Conservation (phyloP, 2,329 filamentous ascomycete genomes). For the Beauveria pseudobassiana region DNA sequence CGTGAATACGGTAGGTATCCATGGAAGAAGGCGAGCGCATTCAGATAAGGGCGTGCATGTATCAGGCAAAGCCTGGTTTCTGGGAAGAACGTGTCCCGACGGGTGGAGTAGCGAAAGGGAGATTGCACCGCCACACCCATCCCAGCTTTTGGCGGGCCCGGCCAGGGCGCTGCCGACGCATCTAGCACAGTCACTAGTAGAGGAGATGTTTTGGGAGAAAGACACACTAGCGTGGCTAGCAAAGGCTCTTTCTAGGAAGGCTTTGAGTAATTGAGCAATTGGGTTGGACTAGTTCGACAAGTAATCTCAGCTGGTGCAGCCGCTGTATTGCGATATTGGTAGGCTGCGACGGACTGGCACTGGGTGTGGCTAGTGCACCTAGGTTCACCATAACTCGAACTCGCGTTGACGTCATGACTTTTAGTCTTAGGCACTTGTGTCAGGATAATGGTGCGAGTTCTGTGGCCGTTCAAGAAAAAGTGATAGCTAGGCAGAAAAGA, state of each 20-base stretch:
- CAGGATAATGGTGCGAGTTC: not conserved
- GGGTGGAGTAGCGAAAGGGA: too few species aligned
- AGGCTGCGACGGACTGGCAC: not conserved
- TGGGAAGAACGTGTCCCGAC: not conserved
- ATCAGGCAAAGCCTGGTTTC: not conserved
- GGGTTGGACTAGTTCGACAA: not conserved
- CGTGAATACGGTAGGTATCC: too few species aligned
- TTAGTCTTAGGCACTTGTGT: not conserved
- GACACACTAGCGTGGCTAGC: not conserved
- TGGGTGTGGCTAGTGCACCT: slow-evolving; percentile 6
- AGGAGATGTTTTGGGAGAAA: not conserved
- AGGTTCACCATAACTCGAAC: not conserved
- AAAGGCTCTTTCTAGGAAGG: not conserved
- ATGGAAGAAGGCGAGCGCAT: not conserved
- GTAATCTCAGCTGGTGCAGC: not conserved
- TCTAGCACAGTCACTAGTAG: not conserved
- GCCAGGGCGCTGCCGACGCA: not conserved
- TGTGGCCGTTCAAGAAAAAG: not conserved
- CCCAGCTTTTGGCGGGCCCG: not conserved
- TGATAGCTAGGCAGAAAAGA: not conserved
- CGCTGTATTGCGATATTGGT: not conserved
- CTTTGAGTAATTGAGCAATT: not conserved
- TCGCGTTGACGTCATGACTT: slow-evolving; percentile 11
- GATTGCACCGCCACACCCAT: slow-evolving; percentile 6
- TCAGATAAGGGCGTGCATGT: not conserved